Percentiles rank a stretch among this genome's conserved stretches.
Evolutionary conservation across 2,329 filamentous ascomycete species (phyloP).

Genomic region (Cladosporium cucumerinum): DNA sequence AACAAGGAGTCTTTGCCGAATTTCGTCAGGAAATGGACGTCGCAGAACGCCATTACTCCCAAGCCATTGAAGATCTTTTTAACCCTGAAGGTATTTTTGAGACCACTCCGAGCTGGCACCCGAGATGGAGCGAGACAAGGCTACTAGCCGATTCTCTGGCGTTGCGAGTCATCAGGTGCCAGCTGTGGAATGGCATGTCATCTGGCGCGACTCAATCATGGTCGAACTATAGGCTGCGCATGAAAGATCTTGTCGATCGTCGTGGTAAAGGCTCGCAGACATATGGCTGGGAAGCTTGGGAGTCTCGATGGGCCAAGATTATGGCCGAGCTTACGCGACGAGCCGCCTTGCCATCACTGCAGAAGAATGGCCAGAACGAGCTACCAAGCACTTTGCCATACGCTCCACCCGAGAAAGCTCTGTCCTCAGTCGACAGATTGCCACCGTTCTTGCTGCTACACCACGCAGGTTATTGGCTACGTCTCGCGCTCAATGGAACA

Average conservation of each 20-base stretch:
- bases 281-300: constrained; percentile 94
- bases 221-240: constrained; percentile 70
- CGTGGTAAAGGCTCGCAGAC: constrained; percentile 81
- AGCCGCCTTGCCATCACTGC: constrained; percentile 48
- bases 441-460: constrained; percentile 58
- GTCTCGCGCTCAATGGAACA: constrained; percentile 52
- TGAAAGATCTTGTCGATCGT: constrained; percentile 74
- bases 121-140: constrained; percentile 90
- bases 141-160: constrained; percentile 77
- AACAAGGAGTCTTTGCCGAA: constrained; percentile 84
- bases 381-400: constrained; percentile 33
- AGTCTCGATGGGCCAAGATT: constrained; percentile 65
- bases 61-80: constrained; percentile 79
- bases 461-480: constrained; percentile 61
- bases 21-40: constrained; percentile 91
- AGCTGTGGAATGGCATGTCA: constrained; percentile 76
- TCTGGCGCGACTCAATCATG: constrained; percentile 77
- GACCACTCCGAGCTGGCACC: constrained; percentile 83
- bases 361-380: constrained; percentile 20
- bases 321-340: constrained; percentile 60
- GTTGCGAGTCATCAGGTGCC: constrained; percentile 75
- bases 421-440: constrained; percentile 48
- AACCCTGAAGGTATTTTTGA: constrained; percentile 77
- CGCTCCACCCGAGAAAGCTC: constrained; percentile 50
- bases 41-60: constrained; percentile 79